Percentiles rank a stretch among this genome's conserved stretches.
These are phyloP conservation scores for Rossbeevera mucosa DNA, from an alignment of 768 basidiomycete species.

Conservation along the genomic window DNA sequence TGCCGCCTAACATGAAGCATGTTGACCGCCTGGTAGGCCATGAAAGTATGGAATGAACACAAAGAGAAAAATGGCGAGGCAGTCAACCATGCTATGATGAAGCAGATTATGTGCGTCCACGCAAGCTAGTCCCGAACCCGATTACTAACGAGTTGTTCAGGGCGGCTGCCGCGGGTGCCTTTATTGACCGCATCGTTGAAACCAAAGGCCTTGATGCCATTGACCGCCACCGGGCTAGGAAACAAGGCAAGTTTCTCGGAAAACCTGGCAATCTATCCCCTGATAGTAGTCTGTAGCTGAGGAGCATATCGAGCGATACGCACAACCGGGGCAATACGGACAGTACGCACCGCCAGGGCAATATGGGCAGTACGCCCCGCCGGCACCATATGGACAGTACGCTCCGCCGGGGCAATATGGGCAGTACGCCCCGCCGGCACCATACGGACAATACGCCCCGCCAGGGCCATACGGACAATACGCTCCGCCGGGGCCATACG, in stretches of 20 bases:
- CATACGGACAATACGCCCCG: background rate
- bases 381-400: too few relatives aligned
- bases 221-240: constrained; percentile 42
- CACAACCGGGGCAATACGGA: too few relatives aligned
- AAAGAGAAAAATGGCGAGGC: constrained; percentile 44
- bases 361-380: too few relatives aligned
- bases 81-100: constrained; percentile 47
- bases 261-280: background rate
- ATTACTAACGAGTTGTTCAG: constrained; percentile 24
- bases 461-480: too few relatives aligned
- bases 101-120: constrained; percentile 44
- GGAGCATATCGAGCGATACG: background rate
- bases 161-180: constrained; percentile 52
- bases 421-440: too few relatives aligned
- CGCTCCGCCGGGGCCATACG: too few relatives aligned
- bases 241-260: constrained; percentile 24
- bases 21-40: constrained; percentile 40
- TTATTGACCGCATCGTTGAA: constrained; percentile 52
- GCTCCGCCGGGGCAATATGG: too few relatives aligned
- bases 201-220: constrained; percentile 53
- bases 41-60: constrained; percentile 61
- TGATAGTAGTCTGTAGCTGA: constrained; percentile 13
- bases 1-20: background rate
- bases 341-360: too few relatives aligned
- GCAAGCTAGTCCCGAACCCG: background rate